Evolutionary conservation across 2,329 filamentous ascomycete genomes (phyloP).

Genomic region (Xylariaceae sp.): DNA sequence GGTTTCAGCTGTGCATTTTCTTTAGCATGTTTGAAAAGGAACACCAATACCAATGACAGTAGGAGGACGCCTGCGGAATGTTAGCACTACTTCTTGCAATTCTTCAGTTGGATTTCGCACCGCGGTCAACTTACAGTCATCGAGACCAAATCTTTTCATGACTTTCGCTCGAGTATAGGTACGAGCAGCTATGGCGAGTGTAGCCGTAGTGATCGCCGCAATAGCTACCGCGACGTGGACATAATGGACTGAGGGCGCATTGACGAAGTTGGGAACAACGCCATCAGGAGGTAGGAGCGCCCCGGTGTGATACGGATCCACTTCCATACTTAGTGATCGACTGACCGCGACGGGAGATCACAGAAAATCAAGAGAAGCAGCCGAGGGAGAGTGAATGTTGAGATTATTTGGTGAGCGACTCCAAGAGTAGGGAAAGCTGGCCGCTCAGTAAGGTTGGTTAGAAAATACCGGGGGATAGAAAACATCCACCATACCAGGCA

Average conservation of each 20-base stretch:
- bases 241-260: slow-evolving; percentile 4
- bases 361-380: too few species aligned
- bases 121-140: slow-evolving; percentile 9
- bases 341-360: too few species aligned
- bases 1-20: too few species aligned
- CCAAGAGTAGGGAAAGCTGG: too few species aligned
- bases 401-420: too few species aligned
- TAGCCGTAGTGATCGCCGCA: slow-evolving; percentile 1
- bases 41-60: slow-evolving; percentile 2
- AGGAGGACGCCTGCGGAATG: slow-evolving; percentile 6
- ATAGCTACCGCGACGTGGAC: slow-evolving; percentile 6
- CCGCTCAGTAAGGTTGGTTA: too few species aligned
- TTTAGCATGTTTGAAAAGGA: neutral
- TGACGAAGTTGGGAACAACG: slow-evolving; percentile 3
- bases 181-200: neutral
- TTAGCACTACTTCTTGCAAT: slow-evolving; percentile 1
- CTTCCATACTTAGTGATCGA: too few species aligned
- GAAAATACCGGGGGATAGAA: too few species aligned
- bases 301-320: slow-evolving; percentile 6
- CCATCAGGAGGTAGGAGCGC: slow-evolving; percentile 7
- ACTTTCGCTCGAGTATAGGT: slow-evolving; percentile 8
- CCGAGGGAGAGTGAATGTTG: too few species aligned
- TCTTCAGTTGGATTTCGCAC: neutral
- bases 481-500: too few species aligned
- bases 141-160: slow-evolving; percentile 6